Conservation (phyloP, 2,329 filamentous ascomycete genomes). For the Reticulascus tulasneorum region DNA sequence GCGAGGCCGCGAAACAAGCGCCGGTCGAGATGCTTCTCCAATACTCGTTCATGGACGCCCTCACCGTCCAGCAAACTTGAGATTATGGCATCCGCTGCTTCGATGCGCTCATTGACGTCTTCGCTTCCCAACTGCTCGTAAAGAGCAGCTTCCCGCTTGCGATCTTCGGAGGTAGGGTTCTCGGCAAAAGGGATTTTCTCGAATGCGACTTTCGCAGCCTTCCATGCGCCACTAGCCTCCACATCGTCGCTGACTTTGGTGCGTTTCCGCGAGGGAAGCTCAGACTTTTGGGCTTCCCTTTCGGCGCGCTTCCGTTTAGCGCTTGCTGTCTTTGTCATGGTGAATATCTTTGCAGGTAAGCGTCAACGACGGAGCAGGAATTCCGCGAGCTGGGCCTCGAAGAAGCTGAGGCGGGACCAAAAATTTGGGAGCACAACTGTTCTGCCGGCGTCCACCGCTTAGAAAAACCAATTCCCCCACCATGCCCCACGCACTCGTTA, state of each 20-base stretch:
- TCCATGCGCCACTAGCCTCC: constrained; percentile 14
- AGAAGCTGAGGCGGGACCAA: no score
- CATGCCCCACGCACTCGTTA: no score
- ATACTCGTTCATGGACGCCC: constrained; percentile 46
- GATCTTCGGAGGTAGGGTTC: constrained; percentile 46
- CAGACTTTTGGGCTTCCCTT: constrained; percentile 14
- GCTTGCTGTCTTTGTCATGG: constrained; percentile 15
- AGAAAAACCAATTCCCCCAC: no score
- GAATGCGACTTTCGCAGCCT: constrained; percentile 20
- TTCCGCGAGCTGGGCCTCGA: neutral
- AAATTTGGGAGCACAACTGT: constrained; percentile 12
- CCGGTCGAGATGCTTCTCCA: constrained; percentile 57
- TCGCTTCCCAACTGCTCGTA: constrained; percentile 61
- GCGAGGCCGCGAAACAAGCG: constrained; percentile 83
- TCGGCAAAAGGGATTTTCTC: constrained; percentile 46
- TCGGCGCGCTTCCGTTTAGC: constrained; percentile 17
- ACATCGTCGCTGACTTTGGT: constrained; percentile 25
- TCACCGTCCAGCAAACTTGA: constrained; percentile 49
- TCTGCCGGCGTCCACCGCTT: constrained; percentile 12
- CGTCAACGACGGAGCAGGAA: constrained; percentile 1
- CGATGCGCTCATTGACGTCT: constrained; percentile 50
- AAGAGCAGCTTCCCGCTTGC: constrained; percentile 53
- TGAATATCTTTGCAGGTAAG: neutral
- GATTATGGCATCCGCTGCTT: constrained; percentile 56
- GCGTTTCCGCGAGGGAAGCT: constrained; percentile 12